phyloP scores from a whole-genome alignment of 768 basidiomycete species.

The Strobilomyces dryophilus region DNA sequence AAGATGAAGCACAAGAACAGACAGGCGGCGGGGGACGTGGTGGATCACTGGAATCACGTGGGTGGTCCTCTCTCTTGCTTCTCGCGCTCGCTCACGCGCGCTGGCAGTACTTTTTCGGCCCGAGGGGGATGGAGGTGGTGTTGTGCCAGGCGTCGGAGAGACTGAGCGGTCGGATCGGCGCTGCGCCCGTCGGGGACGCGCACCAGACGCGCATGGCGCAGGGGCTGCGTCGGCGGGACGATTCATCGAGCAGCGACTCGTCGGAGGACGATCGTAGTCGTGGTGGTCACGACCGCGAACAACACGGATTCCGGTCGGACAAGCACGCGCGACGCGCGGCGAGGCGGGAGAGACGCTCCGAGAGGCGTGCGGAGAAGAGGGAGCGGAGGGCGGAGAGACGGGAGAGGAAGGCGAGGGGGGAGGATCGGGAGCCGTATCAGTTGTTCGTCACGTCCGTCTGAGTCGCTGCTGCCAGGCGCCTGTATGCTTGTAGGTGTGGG shows the following conservation, averaged over 20 bases:
- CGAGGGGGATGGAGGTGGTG: conserved; percentile 40
- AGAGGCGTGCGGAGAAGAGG: background rate
- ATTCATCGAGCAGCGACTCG: background rate
- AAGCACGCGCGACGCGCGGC: background rate
- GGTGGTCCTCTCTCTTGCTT: background rate
- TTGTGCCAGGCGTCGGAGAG: conserved; percentile 32
- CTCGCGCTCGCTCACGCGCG: background rate
- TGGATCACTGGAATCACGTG: conserved; percentile 52
- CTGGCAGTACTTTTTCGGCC: conserved; percentile 45
- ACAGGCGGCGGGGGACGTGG: conserved; percentile 35
- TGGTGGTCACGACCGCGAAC: too few species aligned
- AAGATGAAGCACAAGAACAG: conserved; percentile 36
- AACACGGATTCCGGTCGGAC: background rate
- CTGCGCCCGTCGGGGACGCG: conserved; percentile 20
- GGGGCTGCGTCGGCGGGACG: conserved; percentile 8
- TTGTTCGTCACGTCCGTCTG: conserved; percentile 13
- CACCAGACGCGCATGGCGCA: conserved; percentile 19
- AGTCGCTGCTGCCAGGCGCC: too few species aligned
- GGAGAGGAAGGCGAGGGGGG: conserved; percentile 8
- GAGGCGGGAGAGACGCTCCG: conserved; percentile 11
- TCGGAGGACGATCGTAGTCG: background rate
- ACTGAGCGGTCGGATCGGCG: conserved; percentile 23
- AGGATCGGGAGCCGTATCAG: conserved; percentile 18
- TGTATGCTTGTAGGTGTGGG: too few species aligned
- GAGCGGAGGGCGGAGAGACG: conserved; percentile 12